Evolutionary conservation across 1,284 basidiomycete species (phyloP), one percentile per base, ranked within the genome.

Genomic region (Leccinum pachyderme): DNA sequence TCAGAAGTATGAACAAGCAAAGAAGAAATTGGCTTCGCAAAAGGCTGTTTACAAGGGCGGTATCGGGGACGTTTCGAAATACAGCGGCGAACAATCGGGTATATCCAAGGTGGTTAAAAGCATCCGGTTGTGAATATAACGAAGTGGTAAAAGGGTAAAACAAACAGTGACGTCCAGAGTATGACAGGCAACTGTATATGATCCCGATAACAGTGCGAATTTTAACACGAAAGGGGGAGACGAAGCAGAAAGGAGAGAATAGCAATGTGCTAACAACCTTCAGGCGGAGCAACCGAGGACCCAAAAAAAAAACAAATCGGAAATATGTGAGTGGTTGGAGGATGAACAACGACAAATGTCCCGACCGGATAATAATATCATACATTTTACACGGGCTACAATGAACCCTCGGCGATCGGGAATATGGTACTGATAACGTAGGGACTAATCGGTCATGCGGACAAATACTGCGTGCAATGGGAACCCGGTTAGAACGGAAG

Each of bases 1-100:
- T 48, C 81, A 89, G 72, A 88, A 84, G 67, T 98, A 88, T 79
- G 94, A 95, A 67, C 89, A 96, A 75, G 95, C 94, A 57, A 91
- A 95, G 79, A 93, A 91, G 78, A 93, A 89, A 74, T 78, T 97
- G 18, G 78, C 86, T 27, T 93, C 89, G 29, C 92, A 95, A 73
- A 89, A 92, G 70, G 86, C 93, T 22, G 81, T 94, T 27, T 97
- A 86, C 81, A 95, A 91, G 72, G 93, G 93, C 57, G 91, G 93
- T 32, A 75, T 91, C 56, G 81, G 79, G 27, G 79, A 81, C 57
- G 77, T 75, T 28, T 81, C 78, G n/a, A 76, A 74, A 60, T 90
- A 90, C 70, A 82, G 79, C 18, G 87, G 87, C 62, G 87, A 89
- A 72, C 81, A 77, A 70, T 80, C 84, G 50, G 95, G 94, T 80